These are phyloP conservation scores for Epichloe uncinata DNA, from an alignment of 2,329 filamentous ascomycete species.

Conservation along the genomic window DNA sequence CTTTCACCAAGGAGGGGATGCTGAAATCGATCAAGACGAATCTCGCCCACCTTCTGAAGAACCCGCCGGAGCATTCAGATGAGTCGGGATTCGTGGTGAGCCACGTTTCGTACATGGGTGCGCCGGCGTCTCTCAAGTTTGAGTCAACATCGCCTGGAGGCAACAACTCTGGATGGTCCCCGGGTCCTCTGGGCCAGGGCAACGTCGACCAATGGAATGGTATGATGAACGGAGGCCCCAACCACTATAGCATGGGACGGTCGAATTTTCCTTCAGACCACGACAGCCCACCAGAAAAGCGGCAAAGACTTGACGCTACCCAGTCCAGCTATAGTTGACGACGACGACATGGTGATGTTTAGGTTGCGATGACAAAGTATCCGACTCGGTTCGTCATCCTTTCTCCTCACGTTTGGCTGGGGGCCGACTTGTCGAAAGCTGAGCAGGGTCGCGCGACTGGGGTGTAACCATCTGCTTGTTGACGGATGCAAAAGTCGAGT, in stretches of 20 bases:
- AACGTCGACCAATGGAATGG: constrained; percentile 34
- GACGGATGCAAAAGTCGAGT: background rate
- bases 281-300: constrained; percentile 37
- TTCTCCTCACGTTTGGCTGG: background rate
- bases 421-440: background rate
- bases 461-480: background rate
- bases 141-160: constrained; percentile 38
- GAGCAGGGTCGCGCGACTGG: background rate
- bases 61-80: constrained; percentile 34
- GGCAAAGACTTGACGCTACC: constrained; percentile 35
- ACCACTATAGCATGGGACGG: constrained; percentile 23
- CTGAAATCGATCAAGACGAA: constrained; percentile 80
- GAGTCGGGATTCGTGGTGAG: constrained; percentile 21
- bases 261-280: constrained; percentile 18
- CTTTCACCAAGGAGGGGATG: constrained; percentile 83
- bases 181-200: constrained; percentile 35
- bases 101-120: constrained; percentile 22
- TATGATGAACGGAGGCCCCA: constrained; percentile 26
- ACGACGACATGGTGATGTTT: background rate
- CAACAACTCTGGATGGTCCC: constrained; percentile 35
- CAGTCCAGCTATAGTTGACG: constrained; percentile 28
- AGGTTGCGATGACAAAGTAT: background rate
- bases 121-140: constrained; percentile 31
- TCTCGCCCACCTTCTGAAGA: constrained; percentile 68
- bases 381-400: background rate